Conservation (phyloP, 192 early-diverging fungal genomes). For the Dispira parvispora region DNA sequence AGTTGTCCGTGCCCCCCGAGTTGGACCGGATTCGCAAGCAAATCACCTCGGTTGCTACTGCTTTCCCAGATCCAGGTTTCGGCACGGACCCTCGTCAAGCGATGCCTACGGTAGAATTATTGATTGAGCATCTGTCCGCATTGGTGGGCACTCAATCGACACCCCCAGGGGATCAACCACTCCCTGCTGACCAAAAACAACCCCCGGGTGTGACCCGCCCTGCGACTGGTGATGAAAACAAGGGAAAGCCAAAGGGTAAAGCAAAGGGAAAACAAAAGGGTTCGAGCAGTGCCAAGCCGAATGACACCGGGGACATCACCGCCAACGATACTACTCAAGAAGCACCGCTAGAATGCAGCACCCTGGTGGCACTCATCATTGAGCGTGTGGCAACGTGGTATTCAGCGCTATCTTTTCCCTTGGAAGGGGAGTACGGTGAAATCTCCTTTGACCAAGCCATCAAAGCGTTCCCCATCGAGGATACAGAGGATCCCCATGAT, state of each 20-base stretch:
- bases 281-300: background rate
- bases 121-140: background rate
- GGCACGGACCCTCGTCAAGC: background rate
- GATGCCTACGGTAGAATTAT: background rate
- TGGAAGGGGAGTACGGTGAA: conserved; percentile 30
- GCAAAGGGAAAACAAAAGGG: background rate
- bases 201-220: background rate
- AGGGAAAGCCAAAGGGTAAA: background rate
- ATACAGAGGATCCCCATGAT: conserved; percentile 39
- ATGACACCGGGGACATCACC: background rate
- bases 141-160: background rate
- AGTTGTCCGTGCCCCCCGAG: background rate
- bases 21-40: background rate
- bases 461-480: conserved; percentile 29
- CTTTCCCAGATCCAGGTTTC: background rate
- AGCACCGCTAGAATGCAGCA: background rate
- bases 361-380: background rate
- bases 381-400: conserved; percentile 2
- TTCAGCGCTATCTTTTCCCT: conserved; percentile 26
- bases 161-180: background rate
- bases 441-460: conserved; percentile 29
- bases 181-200: background rate
- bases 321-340: background rate
- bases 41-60: background rate
- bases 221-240: background rate